A percentile compares a stretch with the other conserved stretches of the same genome.
Evolutionary conservation across 306 rosid genomes (phyloP).

Genomic region (Luffa acutangula): DNA sequence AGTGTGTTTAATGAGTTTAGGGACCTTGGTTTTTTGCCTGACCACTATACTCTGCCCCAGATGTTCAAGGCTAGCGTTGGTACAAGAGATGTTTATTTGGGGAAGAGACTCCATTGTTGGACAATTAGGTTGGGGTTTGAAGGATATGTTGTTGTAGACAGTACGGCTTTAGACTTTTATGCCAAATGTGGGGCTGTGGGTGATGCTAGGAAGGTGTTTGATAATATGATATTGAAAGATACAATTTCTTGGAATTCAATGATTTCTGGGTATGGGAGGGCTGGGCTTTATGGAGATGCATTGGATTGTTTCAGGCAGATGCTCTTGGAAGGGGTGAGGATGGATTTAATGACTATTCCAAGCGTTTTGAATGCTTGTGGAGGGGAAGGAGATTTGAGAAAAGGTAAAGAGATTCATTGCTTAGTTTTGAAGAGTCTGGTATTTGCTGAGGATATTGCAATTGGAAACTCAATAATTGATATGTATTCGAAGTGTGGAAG

Average conservation of each 20-base stretch:
- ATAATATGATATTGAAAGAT: conserved; percentile 31
- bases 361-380: conserved; percentile 53
- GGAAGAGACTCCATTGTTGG: conserved; percentile 40
- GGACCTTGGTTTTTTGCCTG: conserved; percentile 27
- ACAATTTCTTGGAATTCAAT: conserved; percentile 45
- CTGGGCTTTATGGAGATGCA: conserved; percentile 33
- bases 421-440: conserved; percentile 24
- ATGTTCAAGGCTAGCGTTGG: conserved; percentile 36
- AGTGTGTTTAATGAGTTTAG: conserved; percentile 23
- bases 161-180: conserved; percentile 46
- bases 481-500: conserved; percentile 59
- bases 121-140: conserved; percentile 48
- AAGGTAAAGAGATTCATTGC: conserved; percentile 56
- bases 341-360: conserved; percentile 51
- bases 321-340: conserved; percentile 24
- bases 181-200: conserved; percentile 31
- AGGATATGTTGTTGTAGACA: conserved; percentile 31
- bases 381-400: conserved; percentile 53
- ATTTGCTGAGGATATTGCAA: conserved; percentile 30
- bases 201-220: conserved; percentile 41
- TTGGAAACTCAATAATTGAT: conserved; percentile 57
- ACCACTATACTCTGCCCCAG: conserved; percentile 50
- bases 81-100: conserved; percentile 23
- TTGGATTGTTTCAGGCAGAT: conserved; percentile 35
- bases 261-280: conserved; percentile 50